phyloP scores from a whole-genome alignment of 257 asterid genomes.

The Nicotiana knightiana region DNA sequence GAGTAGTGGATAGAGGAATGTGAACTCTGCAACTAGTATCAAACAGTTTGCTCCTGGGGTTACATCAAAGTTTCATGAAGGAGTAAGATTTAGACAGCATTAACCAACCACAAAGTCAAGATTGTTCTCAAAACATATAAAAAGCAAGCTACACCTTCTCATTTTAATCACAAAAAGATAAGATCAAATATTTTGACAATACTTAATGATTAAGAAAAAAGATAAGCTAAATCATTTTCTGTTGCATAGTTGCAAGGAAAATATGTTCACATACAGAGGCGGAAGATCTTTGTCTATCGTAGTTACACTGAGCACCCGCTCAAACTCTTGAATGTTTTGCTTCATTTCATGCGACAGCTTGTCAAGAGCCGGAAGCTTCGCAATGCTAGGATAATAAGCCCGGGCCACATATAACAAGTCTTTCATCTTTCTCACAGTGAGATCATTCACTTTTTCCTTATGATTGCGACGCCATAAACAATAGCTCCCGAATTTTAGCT shows the following conservation, averaged over 20 bases:
- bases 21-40: conserved; percentile 1
- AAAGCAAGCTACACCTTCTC: neutral
- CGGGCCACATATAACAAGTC: conserved; percentile 97
- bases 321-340: conserved; percentile 96
- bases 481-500: conserved; percentile 85
- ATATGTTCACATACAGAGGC: conserved; percentile 48
- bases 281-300: conserved; percentile 94
- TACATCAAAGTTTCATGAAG: neutral
- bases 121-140: neutral
- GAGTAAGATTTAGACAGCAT: neutral
- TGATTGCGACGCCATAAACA: conserved; percentile 91
- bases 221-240: neutral
- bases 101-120: neutral
- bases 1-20: neutral
- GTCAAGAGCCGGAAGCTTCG: conserved; percentile 76
- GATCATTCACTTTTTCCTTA: conserved; percentile 61
- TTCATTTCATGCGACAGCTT: conserved; percentile 79
- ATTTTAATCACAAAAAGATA: neutral
- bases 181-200: neutral
- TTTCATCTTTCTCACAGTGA: conserved; percentile 85
- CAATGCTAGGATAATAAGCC: conserved; percentile 95
- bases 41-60: neutral
- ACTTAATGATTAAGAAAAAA: neutral
- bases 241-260: conserved; percentile 6
- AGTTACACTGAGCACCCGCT: conserved; percentile 84